Percentiles rank a stretch among this genome's conserved stretches.
These are phyloP conservation scores for Trichocladium antarcticum DNA, from an alignment of 495 filamentous ascomycete genomes.

Conservation along the genomic window DNA sequence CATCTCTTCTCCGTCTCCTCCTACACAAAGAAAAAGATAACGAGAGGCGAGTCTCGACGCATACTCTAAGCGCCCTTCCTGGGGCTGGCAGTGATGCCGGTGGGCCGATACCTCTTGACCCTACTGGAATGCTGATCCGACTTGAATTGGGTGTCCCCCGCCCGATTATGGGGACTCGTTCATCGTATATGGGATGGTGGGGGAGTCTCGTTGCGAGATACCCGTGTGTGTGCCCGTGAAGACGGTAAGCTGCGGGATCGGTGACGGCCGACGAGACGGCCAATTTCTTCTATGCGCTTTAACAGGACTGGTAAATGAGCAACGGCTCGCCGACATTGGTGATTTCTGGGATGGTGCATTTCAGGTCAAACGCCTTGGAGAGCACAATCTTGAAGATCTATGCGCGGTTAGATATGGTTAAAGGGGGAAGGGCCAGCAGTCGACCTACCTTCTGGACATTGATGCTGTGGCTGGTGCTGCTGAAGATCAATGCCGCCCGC, in stretches of 20 bases:
- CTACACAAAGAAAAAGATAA: constrained; percentile 6
- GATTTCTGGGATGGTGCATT: constrained; percentile 98
- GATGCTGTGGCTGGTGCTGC: constrained; percentile 96
- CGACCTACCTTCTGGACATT: constrained; percentile 88
- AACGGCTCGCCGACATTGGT: constrained; percentile 96
- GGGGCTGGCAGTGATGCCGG: constrained; percentile 6
- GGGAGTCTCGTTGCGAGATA: not conserved
- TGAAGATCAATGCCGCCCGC: constrained; percentile 94
- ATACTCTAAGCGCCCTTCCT: constrained; percentile 2
- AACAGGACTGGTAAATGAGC: constrained; percentile 78
- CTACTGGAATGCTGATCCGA: constrained; percentile 2
- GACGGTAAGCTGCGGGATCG: not conserved
- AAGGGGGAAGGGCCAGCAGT: not conserved
- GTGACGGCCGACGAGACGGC: not conserved
- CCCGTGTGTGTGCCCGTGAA: not conserved
- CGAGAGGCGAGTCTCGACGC: constrained; percentile 9
- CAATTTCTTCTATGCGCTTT: not conserved
- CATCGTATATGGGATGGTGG: not conserved
- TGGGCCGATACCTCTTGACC: not conserved
- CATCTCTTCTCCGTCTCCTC: not conserved
- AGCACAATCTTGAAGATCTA: constrained; percentile 99
- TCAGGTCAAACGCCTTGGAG: constrained; percentile 95
- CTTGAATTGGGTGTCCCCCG: not conserved
- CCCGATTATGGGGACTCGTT: not conserved
- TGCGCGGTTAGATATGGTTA: constrained; percentile 10